Percentiles rank a stretch among this genome's conserved stretches.
phyloP scores from a whole-genome alignment of 73 alveolate species.

The Paramecium sexaurelia region DNA sequence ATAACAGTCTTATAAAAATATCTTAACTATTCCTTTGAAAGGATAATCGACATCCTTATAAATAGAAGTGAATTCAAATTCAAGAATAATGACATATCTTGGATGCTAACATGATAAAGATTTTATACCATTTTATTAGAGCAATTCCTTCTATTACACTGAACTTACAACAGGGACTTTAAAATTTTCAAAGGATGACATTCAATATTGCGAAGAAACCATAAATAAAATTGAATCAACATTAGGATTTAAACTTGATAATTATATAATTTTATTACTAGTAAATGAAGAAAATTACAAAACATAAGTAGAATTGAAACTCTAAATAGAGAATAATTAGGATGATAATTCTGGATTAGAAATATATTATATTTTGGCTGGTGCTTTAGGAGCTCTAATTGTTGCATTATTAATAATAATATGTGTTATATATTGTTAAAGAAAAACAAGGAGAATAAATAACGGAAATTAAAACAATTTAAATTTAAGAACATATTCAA shows the following conservation, averaged over 20 bases:
- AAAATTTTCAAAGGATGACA: neutral
- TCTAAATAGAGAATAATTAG: neutral
- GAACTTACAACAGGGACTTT: neutral
- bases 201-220: neutral
- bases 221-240: neutral
- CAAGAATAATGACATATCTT: neutral
- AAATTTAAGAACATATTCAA: neutral
- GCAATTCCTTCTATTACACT: neutral
- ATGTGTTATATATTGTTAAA: neutral
- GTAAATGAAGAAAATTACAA: neutral
- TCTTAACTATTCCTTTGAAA: neutral
- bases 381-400: neutral
- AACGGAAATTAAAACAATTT: neutral
- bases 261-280: neutral
- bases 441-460: neutral
- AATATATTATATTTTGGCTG: conserved; percentile 3
- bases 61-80: neutral
- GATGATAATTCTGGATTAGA: neutral
- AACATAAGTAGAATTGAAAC: neutral
- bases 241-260: neutral
- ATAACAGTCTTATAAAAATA: neutral
- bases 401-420: neutral
- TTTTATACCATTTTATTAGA: neutral
- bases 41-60: neutral
- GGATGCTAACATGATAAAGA: neutral